phyloP scores from a whole-genome alignment of 176 grass and related monocot genomes.

The Musa troglodytarum region DNA sequence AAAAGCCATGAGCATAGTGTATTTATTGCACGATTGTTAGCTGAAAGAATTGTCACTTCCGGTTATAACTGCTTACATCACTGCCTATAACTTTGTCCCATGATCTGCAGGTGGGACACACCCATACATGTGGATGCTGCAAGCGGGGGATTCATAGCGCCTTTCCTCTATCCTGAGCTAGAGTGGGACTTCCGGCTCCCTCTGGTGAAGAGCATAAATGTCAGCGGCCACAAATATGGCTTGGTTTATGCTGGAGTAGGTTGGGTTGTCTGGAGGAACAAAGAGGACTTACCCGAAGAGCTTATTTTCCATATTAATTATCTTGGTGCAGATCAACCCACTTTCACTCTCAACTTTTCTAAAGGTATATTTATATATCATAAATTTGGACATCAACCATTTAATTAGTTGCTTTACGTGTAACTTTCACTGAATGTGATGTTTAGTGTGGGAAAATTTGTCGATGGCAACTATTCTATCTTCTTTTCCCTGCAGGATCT shows the following conservation, averaged over 20 bases:
- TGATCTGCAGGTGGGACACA: conserved; percentile 44
- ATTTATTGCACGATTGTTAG: too few species aligned
- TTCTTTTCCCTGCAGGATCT: conserved; percentile 32
- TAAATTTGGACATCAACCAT: too few species aligned
- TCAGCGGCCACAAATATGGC: conserved; percentile 93
- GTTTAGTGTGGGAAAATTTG: too few species aligned
- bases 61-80: not conserved
- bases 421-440: too few species aligned
- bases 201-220: conserved; percentile 83
- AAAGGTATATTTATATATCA: conserved; percentile 33
- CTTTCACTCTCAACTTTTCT: conserved; percentile 97
- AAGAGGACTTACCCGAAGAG: conserved; percentile 65
- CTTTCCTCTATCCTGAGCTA: conserved; percentile 68
- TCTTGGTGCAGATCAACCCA: conserved; percentile 84
- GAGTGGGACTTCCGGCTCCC: conserved; percentile 92
- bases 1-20: too few species aligned
- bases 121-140: conserved; percentile 88
- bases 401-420: too few species aligned
- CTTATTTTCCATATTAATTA: conserved; percentile 98
- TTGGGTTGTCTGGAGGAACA: conserved; percentile 75
- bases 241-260: conserved; percentile 83
- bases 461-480: not conserved
- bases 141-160: conserved; percentile 84
- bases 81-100: not conserved
- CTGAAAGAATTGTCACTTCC: not conserved